Base-by-base conservation (phyloP, 257 asterid genomes). In the Solanum virginianum region DNA sequence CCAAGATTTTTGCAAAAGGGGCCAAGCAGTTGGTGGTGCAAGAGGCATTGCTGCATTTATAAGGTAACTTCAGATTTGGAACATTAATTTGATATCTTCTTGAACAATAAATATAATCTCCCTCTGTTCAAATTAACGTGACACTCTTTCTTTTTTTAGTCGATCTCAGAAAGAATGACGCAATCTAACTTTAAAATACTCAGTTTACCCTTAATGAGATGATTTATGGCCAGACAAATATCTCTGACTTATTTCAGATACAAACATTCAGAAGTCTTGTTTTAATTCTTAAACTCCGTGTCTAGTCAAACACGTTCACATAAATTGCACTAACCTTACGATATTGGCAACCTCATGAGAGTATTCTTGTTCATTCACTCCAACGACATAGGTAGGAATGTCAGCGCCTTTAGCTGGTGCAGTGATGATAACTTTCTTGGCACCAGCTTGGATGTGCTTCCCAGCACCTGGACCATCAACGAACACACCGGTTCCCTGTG, bases 381-480 rank as follows among this genome's bases (percentile, higher is more conserved):
- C 99, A 24, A 94, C 90, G 29, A 94, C 99, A 24, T 94, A 96
- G 71, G 98, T 96, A 5, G 98, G 99, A 63, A 96, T 96, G 43
- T 96, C 98, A 66, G 98, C 97, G 32, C 98, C 99, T 85, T 96
- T 96, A 4, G 99, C 98, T 11, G 99, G 99, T 59, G 99, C 98
- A 49, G 99, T 96, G 84, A 96, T 96, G 74, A 96, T 89, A 62
- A 96, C 99, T 92, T 96, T 96, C 95, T 94, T 93, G 32, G 98
- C 99, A 69, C 99, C 99, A 8, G 98, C 99, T 90, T 94, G 98
- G 92, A 96, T 91, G 89, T 96, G 99, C 90, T 96, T 94, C 60
- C 99, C 98, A 3, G 99, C 99, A 75, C 99, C 98, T 0, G 99
- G 99, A 13, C 99, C 98, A 86, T 96, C 99, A 70, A 94, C 97